Conservation (phyloP, 495 filamentous ascomycete genomes). For the Hypomontagnella submonticulosa region DNA sequence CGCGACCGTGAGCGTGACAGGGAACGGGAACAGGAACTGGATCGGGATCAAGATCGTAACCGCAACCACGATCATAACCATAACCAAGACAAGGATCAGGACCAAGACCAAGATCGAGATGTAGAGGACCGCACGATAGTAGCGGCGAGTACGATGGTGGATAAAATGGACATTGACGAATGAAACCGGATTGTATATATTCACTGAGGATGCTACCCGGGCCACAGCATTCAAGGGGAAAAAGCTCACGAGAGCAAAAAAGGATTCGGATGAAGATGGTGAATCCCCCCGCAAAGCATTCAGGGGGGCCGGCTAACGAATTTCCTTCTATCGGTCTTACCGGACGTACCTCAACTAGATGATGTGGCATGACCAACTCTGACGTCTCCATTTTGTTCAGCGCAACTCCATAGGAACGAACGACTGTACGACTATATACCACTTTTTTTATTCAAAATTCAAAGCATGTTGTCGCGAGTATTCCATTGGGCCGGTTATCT, state of each 20-base stretch:
- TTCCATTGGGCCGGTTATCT: slow-evolving; percentile 21
- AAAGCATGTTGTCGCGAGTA: slow-evolving; percentile 24
- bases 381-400: slow-evolving; percentile 31
- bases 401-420: slow-evolving; percentile 34
- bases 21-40: background rate
- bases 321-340: slow-evolving; percentile 31
- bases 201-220: slow-evolving; percentile 3
- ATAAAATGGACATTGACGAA: slow-evolving; percentile 52
- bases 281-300: slow-evolving; percentile 8
- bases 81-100: slow-evolving; percentile 2
- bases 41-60: slow-evolving; percentile 27
- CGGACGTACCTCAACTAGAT: slow-evolving; percentile 29
- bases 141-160: slow-evolving; percentile 47
- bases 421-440: slow-evolving; percentile 45
- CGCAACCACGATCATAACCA: background rate
- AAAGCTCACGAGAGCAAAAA: background rate
- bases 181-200: slow-evolving; percentile 22
- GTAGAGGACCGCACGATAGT: slow-evolving; percentile 45
- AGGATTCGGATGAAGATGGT: slow-evolving; percentile 11
- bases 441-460: slow-evolving; percentile 4
- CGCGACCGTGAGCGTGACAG: background rate
- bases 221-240: slow-evolving; percentile 16
- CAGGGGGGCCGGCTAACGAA: slow-evolving; percentile 19
- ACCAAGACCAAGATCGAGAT: slow-evolving; percentile 26
- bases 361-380: slow-evolving; percentile 27